phyloP scores from a whole-genome alignment of 768 basidiomycete genomes.

The Podaxis sp. region DNA sequence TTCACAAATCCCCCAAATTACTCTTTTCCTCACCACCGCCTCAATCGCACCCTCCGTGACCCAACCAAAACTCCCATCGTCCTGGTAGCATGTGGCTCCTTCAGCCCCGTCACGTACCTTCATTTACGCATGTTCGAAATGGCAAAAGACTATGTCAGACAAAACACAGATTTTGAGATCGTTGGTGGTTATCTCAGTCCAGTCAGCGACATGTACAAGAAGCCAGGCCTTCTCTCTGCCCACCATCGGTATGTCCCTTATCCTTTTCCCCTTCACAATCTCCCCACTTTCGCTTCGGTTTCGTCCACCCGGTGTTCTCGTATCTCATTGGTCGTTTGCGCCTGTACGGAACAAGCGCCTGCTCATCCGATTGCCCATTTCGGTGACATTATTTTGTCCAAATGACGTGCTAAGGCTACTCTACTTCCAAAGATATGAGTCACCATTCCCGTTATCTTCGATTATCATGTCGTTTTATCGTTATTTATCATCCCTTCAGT shows the following conservation, averaged over 20 bases:
- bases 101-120: slow-evolving; percentile 97
- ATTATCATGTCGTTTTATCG: slow-evolving; percentile 14
- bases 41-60: slow-evolving; percentile 54
- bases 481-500: slow-evolving; percentile 17
- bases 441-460: neutral
- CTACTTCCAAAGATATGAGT: neutral
- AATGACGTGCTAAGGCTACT: slow-evolving; percentile 18
- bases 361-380: slow-evolving; percentile 14
- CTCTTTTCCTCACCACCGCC: slow-evolving; percentile 64
- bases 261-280: slow-evolving; percentile 9
- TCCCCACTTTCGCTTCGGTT: neutral
- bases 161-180: slow-evolving; percentile 91
- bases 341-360: neutral
- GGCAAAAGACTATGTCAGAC: slow-evolving; percentile 94
- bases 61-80: slow-evolving; percentile 80
- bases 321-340: neutral
- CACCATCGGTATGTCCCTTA: slow-evolving; percentile 72
- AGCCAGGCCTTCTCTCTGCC: slow-evolving; percentile 88
- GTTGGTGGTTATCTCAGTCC: slow-evolving; percentile 96
- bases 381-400: slow-evolving; percentile 13
- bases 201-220: slow-evolving; percentile 95
- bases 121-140: slow-evolving; percentile 99
- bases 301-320: neutral
- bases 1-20: slow-evolving; percentile 71
- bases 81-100: slow-evolving; percentile 95